Conservation (phyloP, 2,329 filamentous ascomycete genomes). For the Bipolaris sorokiniana region DNA sequence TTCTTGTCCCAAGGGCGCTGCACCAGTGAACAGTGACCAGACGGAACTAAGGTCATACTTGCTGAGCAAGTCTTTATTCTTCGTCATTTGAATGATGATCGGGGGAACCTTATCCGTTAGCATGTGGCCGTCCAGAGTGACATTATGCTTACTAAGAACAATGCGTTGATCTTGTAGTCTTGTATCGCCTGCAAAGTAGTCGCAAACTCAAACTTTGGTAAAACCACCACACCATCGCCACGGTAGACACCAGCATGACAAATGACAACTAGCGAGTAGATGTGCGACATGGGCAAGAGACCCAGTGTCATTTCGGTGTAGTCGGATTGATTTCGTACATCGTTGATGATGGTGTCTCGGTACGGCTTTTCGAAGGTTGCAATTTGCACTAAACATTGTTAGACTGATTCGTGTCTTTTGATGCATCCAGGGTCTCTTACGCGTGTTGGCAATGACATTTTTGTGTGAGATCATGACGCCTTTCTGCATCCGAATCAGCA, state of each 20-base stretch:
- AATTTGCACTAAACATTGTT: constrained; percentile 60
- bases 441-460: constrained; percentile 77
- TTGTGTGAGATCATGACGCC: constrained; percentile 82
- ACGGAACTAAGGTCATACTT: constrained; percentile 77
- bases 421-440: constrained; percentile 21
- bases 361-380: constrained; percentile 56
- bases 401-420: neutral
- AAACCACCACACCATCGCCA: constrained; percentile 74
- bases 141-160: constrained; percentile 65
- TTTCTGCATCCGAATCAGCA: constrained; percentile 60
- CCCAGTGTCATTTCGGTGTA: constrained; percentile 66
- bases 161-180: constrained; percentile 68
- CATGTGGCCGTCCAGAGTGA: neutral
- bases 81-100: constrained; percentile 78
- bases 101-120: constrained; percentile 68
- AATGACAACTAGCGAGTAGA: constrained; percentile 77
- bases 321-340: constrained; percentile 46
- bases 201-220: constrained; percentile 78
- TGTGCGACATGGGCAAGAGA: constrained; percentile 80
- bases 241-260: constrained; percentile 69
- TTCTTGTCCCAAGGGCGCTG: constrained; percentile 77
- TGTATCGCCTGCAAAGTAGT: constrained; percentile 69
- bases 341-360: constrained; percentile 50
- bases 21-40: constrained; percentile 71
- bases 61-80: constrained; percentile 64